phyloP scores from a whole-genome alignment of 1,139 yeast species.

The Hansenula anomala region DNA sequence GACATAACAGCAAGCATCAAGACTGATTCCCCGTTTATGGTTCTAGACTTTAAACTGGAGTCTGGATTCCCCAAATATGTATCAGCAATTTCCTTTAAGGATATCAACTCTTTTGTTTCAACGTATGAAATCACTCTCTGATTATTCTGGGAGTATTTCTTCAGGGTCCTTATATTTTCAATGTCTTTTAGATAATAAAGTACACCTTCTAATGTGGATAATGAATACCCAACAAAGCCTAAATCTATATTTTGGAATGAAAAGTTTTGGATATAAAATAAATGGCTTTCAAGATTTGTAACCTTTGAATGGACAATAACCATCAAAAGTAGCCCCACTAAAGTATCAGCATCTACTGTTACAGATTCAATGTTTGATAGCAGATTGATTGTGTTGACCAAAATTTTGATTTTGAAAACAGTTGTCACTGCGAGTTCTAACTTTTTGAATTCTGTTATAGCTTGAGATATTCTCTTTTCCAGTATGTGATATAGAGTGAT shows the following conservation, averaged over 20 bases:
- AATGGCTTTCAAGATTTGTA: slow-evolving; percentile 54
- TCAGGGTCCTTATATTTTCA: slow-evolving; percentile 35
- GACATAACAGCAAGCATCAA: slow-evolving; percentile 47
- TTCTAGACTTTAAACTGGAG: slow-evolving; percentile 47
- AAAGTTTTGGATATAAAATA: slow-evolving; percentile 61
- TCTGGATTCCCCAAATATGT: slow-evolving; percentile 28
- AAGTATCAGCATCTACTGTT: slow-evolving; percentile 72
- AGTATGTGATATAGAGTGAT: slow-evolving; percentile 24
- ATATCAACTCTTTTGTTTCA: slow-evolving; percentile 28
- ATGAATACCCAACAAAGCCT: slow-evolving; percentile 55
- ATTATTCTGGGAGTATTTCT: slow-evolving; percentile 43
- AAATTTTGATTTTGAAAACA: slow-evolving; percentile 45
- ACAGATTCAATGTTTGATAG: slow-evolving; percentile 36
- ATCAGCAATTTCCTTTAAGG: slow-evolving; percentile 26
- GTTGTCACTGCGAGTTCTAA: slow-evolving; percentile 49
- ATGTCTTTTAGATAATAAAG: slow-evolving; percentile 49
- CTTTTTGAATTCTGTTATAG: slow-evolving; percentile 50
- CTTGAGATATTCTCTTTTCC: slow-evolving; percentile 46
- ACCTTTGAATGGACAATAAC: slow-evolving; percentile 65
- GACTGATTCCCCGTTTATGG: slow-evolving; percentile 64
- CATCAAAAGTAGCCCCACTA: slow-evolving; percentile 67
- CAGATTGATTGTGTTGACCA: slow-evolving; percentile 49
- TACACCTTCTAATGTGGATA: slow-evolving; percentile 84
- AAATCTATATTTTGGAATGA: slow-evolving; percentile 41
- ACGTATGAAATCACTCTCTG: slow-evolving; percentile 51